Conservation (phyloP, 2,329 filamentous ascomycete genomes). For the Botrytis pseudocinerea region DNA sequence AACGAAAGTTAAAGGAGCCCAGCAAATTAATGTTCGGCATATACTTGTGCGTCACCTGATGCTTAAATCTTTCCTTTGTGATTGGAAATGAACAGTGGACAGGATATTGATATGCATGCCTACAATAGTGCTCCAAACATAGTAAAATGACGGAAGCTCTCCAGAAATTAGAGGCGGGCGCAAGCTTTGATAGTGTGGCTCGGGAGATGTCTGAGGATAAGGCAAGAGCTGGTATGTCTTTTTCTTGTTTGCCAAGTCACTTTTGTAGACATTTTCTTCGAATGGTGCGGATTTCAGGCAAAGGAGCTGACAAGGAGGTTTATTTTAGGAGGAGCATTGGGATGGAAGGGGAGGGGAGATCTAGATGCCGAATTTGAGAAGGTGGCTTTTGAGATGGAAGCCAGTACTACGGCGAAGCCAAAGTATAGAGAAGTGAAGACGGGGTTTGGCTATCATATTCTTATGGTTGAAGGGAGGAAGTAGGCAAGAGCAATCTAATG, state of each 20-base stretch:
- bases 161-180: constrained; percentile 63
- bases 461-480: constrained; percentile 61
- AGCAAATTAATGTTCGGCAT: constrained; percentile 72
- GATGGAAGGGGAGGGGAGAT: constrained; percentile 70
- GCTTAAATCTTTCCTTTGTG: background rate
- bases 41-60: constrained; percentile 47
- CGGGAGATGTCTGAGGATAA: constrained; percentile 75
- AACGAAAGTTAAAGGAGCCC: constrained; percentile 58
- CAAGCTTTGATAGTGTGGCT: constrained; percentile 75
- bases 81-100: background rate
- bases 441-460: constrained; percentile 74
- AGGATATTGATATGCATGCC: background rate
- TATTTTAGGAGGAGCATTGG: constrained; percentile 64
- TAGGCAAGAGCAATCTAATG: constrained; percentile 24
- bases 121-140: constrained; percentile 67
- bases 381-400: constrained; percentile 67
- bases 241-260: background rate
- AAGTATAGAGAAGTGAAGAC: constrained; percentile 73
- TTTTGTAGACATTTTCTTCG: background rate
- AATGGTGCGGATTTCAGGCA: background rate
- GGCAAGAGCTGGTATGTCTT: constrained; percentile 58
- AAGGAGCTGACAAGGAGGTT: background rate
- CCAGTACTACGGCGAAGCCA: constrained; percentile 63
- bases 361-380: constrained; percentile 70
- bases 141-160: constrained; percentile 76